phyloP scores from a whole-genome alignment of 148 eudicot genomes.

The Nepenthes mirabilis region DNA sequence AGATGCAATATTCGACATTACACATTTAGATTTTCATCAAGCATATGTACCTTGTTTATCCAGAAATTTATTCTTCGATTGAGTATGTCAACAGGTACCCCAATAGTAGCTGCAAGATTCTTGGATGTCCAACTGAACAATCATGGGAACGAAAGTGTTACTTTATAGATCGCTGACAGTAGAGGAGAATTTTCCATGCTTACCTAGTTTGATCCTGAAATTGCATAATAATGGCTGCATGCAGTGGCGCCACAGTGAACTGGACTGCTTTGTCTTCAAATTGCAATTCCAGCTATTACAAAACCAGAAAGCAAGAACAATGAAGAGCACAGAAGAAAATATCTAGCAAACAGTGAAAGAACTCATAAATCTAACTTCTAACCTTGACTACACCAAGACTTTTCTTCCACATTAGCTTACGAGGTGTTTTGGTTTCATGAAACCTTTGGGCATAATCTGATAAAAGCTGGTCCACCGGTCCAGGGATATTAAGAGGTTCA shows the following conservation, averaged over 20 bases:
- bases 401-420: constrained; percentile 93
- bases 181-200: not conserved
- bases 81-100: constrained; percentile 73
- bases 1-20: not conserved
- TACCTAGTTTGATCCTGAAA: constrained; percentile 84
- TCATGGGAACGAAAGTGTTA: constrained; percentile 1
- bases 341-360: too few relatives aligned
- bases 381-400: constrained; percentile 98
- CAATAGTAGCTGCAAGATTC: constrained; percentile 80
- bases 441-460: constrained; percentile 88
- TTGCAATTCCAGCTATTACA: constrained; percentile 75
- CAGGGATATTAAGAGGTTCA: constrained; percentile 61
- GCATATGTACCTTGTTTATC: constrained; percentile 72
- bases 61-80: constrained; percentile 77
- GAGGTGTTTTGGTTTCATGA: constrained; percentile 87
- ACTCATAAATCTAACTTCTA: too few relatives aligned
- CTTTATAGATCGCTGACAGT: not conserved
- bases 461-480: constrained; percentile 59
- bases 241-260: constrained; percentile 83
- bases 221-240: constrained; percentile 78
- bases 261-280: constrained; percentile 65
- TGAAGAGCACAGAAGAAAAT: not conserved
- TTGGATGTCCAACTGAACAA: constrained; percentile 79
- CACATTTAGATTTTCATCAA: not conserved
- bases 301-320: constrained; percentile 7